Evolutionary conservation across 805 yeast genomes (phyloP), one percentile per base, ranked within the genome.

Genomic region (Yarrowia osloensis): DNA sequence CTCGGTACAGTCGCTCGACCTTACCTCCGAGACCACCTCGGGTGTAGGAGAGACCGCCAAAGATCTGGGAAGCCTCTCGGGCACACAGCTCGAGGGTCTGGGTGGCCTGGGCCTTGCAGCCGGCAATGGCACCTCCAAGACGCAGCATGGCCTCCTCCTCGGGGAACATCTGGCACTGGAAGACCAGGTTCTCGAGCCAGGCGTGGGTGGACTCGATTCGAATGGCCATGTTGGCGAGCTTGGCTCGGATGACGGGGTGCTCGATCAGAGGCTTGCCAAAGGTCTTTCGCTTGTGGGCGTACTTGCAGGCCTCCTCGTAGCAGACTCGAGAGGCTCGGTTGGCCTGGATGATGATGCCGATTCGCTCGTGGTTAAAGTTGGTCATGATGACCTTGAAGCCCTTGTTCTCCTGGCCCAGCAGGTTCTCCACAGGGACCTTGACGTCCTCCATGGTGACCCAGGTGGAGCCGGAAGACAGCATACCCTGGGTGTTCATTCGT

Each of bases 291-390:
- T 76, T 71, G 69, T 76, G 79, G 19, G 81, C 80, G 73, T 79
- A 78, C 67, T 72, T 74, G 67, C 76, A 66, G 62, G 81, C 71
- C 69, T 79, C 82, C 70, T 79, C 80, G 66, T 73, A 70, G 65
- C 77, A 72, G 13, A 77, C 77, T 19, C 82, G 75, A 9, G 81
- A 72, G 68, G 77, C 71, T 40, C 82, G 72, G 63, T 71, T 69
- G 31, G 81, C 82, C 71, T 79, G 82, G 62, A 74, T 74, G 67
- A 79, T 74, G 68, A 79, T 75, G 19, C 79, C 78, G 31, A 80
- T 71, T 26, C 82, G 77, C 73, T 79, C 82, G 70, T 79, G 82
- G 74, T 79, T 79, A 73, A 79, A 79, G 74, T 79, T 79, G 66
- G 80, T 74, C 77, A 79, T 78, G 68, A 79, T 77, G 47, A 74